Percentiles rank a stretch among this genome's conserved stretches.
Conservation (phyloP, 176 grass and related monocot genomes). For the Pontederia paniculata region DNA sequence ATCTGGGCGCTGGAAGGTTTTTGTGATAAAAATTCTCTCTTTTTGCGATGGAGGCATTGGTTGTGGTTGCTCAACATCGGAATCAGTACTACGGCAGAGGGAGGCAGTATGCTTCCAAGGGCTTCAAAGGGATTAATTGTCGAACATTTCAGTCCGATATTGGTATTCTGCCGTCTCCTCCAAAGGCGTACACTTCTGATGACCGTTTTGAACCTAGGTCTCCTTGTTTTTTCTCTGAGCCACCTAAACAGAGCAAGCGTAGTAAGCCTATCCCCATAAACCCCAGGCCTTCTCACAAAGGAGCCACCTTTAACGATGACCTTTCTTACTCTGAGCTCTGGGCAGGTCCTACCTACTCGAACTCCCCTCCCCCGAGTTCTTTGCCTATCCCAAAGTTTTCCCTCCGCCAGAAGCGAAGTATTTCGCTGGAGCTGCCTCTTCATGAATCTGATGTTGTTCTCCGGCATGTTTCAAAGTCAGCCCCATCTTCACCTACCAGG, state of each 20-base stretch:
- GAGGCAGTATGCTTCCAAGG: conserved; percentile 26
- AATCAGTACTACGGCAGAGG: conserved; percentile 37
- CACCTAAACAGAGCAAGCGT: conserved; percentile 27
- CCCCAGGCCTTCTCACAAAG: conserved; percentile 31
- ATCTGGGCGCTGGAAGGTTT: conserved; percentile 2
- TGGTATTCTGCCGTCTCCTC: conserved; percentile 27
- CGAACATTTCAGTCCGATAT: conserved; percentile 46
- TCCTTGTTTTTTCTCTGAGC: conserved; percentile 23
- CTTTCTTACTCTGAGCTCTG: conserved; percentile 54
- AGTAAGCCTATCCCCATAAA: conserved; percentile 57
- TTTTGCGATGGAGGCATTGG: conserved; percentile 41
- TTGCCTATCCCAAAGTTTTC: conserved; percentile 86
- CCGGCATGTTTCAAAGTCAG: conserved; percentile 48
- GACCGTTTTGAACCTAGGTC: conserved; percentile 30
- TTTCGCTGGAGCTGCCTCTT: conserved; percentile 54
- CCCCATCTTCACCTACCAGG: conserved; percentile 54
- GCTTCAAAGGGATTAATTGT: conserved; percentile 53
- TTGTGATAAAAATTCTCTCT: not conserved
- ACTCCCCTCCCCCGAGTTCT: conserved; percentile 81
- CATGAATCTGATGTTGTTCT: conserved; percentile 17
- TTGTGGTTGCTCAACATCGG: conserved; percentile 60
- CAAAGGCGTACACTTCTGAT: not conserved
- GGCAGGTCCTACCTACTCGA: conserved; percentile 78
- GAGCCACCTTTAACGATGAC: conserved; percentile 19
- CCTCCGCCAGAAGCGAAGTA: conserved; percentile 57